phyloP scores from a whole-genome alignment of 225 moss, liverwort and hornwort genomes.

The Thuidium tamariscinum region DNA sequence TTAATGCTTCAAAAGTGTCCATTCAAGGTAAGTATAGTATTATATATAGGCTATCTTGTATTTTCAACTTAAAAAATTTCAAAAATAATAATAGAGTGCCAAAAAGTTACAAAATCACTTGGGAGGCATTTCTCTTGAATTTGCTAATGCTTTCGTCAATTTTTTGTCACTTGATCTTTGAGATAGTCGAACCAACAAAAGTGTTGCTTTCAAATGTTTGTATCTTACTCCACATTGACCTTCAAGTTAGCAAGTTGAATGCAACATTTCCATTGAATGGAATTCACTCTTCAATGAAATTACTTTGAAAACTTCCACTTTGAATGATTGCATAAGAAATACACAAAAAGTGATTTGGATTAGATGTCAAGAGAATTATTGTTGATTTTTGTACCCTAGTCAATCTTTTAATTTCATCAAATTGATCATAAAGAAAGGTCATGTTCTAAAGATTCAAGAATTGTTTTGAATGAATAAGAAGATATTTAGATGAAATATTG shows the following conservation, averaged over 20 bases:
- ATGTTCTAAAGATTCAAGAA: too few species aligned
- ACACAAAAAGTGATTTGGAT: not conserved
- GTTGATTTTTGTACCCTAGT: not conserved
- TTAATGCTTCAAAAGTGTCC: not conserved
- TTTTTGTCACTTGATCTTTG: not conserved
- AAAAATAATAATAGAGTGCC: not conserved
- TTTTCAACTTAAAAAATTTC: not conserved
- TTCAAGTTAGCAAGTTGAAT: not conserved
- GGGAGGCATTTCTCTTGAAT: not conserved
- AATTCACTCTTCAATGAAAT: not conserved
- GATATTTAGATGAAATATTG: too few species aligned
- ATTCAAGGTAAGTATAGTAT: not conserved
- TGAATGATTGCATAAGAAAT: not conserved
- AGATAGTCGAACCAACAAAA: not conserved
- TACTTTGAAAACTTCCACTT: not conserved
- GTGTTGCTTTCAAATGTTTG: too few species aligned
- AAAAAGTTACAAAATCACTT: not conserved
- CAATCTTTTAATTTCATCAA: too few species aligned
- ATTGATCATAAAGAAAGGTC: too few species aligned
- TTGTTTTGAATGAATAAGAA: too few species aligned
- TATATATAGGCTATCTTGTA: not conserved
- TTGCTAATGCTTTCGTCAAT: not conserved
- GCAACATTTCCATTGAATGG: not conserved
- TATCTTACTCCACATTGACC: not conserved
- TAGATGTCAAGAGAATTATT: not conserved